phyloP scores from a whole-genome alignment of 2,329 filamentous ascomycete species.

The Penicillium sp. region DNA sequence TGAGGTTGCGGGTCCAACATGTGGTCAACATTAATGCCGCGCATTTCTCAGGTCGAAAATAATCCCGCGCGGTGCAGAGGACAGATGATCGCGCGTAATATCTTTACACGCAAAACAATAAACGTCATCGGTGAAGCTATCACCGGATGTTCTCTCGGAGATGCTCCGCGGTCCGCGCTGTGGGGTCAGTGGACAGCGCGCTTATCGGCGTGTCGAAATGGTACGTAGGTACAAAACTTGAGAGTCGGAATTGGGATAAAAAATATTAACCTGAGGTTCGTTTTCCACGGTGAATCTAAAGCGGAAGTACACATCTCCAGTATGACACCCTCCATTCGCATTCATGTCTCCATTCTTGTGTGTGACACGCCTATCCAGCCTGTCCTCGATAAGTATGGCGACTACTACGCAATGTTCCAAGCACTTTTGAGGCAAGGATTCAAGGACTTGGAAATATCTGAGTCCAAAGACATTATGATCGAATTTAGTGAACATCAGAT shows the following conservation, averaged over 20 bases:
- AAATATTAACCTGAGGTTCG: not conserved
- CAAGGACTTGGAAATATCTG: conserved; percentile 2
- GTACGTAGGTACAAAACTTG: not conserved
- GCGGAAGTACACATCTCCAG: not conserved
- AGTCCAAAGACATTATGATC: conserved; percentile 2
- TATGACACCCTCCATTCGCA: not conserved
- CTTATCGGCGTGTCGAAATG: not conserved
- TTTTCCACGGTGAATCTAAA: not conserved
- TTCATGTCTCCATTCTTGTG: conserved; percentile 27
- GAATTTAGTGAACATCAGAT: conserved; percentile 25
- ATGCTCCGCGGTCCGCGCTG: conserved; percentile 16
- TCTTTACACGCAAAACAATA: not conserved
- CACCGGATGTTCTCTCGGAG: not conserved
- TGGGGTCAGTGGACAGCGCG: conserved; percentile 10
- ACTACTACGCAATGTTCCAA: conserved; percentile 22
- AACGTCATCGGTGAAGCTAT: not conserved
- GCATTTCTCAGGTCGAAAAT: not conserved
- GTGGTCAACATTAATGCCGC: conserved; percentile 2
- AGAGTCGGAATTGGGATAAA: not conserved
- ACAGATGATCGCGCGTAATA: not conserved
- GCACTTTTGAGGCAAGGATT: conserved; percentile 19
- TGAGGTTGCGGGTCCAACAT: not conserved
- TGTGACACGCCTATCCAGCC: conserved; percentile 30
- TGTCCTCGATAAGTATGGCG: conserved; percentile 25
- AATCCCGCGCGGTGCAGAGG: not conserved